Evolutionary conservation across 768 basidiomycete species (phyloP).

Genomic region (Glaciozyma martinii): DNA sequence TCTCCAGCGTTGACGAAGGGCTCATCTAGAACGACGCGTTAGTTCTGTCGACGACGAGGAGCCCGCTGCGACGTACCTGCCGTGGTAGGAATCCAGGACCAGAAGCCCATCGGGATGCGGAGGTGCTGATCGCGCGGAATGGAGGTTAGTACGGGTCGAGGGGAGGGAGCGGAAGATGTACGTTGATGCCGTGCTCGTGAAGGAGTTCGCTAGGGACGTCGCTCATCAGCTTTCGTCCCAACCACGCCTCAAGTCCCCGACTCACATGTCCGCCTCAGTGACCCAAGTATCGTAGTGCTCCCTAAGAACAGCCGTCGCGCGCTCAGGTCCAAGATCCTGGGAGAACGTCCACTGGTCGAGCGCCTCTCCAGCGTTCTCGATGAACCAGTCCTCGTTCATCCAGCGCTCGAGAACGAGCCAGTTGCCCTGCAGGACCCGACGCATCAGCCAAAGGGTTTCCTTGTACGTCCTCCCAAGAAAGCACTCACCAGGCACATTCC

Average conservation of each 20-base stretch:
- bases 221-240: too few species aligned
- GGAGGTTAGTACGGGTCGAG: not conserved
- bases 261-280: conserved; percentile 39
- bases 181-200: conserved; percentile 32
- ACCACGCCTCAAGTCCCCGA: too few species aligned
- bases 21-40: not conserved
- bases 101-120: conserved; percentile 35
- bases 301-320: conserved; percentile 30
- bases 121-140: conserved; percentile 3
- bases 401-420: conserved; percentile 30
- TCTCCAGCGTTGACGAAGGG: conserved; percentile 29
- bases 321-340: conserved; percentile 22
- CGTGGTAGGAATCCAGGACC: conserved; percentile 31
- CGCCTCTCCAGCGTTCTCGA: not conserved
- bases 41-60: not conserved
- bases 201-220: conserved; percentile 11
- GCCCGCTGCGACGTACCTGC: conserved; percentile 13
- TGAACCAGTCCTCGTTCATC: conserved; percentile 24
- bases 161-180: not conserved
- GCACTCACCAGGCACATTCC: conserved; percentile 20
- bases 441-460: not conserved
- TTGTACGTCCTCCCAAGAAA: not conserved
- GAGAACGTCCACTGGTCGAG: conserved; percentile 29
- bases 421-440: conserved; percentile 5
- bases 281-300: conserved; percentile 41